A percentile compares a stretch with the other conserved stretches of the same genome.
Evolutionary conservation across 768 basidiomycete genomes (phyloP).

Genomic region (Podaxis rugospora): DNA sequence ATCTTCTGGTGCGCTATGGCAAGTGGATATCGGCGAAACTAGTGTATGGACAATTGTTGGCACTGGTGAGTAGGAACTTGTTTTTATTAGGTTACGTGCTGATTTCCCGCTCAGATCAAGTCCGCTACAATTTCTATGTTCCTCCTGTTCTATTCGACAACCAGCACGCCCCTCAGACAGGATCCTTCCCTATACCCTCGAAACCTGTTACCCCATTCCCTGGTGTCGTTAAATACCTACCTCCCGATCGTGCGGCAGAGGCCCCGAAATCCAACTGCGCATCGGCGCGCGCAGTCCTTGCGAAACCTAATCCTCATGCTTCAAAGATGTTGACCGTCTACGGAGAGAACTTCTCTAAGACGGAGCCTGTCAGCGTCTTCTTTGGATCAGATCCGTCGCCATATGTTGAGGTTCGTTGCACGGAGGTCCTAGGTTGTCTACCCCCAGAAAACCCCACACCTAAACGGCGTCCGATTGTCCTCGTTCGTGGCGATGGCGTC

Average conservation of each 20-base stretch:
- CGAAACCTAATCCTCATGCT: conserved; percentile 75
- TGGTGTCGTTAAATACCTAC: conserved; percentile 85
- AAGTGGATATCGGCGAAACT: conserved; percentile 89
- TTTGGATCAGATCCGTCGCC: conserved; percentile 85
- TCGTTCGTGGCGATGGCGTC: conserved; percentile 81
- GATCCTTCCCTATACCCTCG: conserved; percentile 74
- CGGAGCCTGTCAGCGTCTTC: conserved; percentile 77
- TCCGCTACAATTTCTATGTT: conserved; percentile 91
- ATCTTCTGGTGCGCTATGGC: conserved; percentile 79
- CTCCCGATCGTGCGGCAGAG: conserved; percentile 83
- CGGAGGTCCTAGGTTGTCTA: conserved; percentile 77
- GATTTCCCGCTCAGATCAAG: conserved; percentile 56
- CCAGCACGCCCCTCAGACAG: conserved; percentile 64
- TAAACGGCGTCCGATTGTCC: conserved; percentile 76
- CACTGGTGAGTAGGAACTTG: conserved; percentile 52
- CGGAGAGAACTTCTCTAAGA: conserved; percentile 85
- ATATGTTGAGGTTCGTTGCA: conserved; percentile 85
- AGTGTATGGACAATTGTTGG: conserved; percentile 95
- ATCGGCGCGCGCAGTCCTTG: conserved; percentile 59
- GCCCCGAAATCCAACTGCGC: conserved; percentile 70
- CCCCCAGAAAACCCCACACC: conserved; percentile 61
- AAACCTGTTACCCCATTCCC: conserved; percentile 87
- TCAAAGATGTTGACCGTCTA: conserved; percentile 83
- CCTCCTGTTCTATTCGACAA: conserved; percentile 82
- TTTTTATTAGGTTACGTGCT: conserved; percentile 14